These are phyloP conservation scores for Tribonema minus DNA, from an alignment of 108 stramenopile species.

Conservation along the genomic window DNA sequence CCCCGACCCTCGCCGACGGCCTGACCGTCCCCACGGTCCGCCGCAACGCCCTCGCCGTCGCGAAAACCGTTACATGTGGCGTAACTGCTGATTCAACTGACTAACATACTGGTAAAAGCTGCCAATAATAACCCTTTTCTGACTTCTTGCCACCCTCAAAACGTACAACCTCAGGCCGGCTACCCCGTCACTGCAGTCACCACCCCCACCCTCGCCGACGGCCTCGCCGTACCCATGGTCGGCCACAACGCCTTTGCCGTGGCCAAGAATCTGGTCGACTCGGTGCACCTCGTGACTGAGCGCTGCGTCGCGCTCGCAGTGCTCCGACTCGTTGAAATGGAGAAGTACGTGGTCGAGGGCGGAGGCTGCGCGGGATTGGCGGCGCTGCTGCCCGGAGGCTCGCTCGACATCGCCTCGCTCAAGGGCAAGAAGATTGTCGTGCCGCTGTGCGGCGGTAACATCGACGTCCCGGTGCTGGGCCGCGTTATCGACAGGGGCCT, in stretches of 20 bases:
- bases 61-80: too few relatives aligned
- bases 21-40: conserved; percentile 83
- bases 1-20: conserved; percentile 83
- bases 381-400: conserved; percentile 78
- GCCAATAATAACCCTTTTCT: too few relatives aligned
- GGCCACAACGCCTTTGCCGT: conserved; percentile 79
- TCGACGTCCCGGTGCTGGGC: conserved; percentile 81
- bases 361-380: conserved; percentile 79
- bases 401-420: conserved; percentile 70
- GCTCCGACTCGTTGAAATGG: conserved; percentile 84
- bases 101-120: too few relatives aligned
- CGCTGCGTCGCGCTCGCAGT: conserved; percentile 82
- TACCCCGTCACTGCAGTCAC: conserved; percentile 10
- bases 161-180: too few relatives aligned
- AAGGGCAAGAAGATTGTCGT: conserved; percentile 89
- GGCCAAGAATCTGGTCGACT: conserved; percentile 79
- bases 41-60: too few relatives aligned
- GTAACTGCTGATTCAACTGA: too few relatives aligned
- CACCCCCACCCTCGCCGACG: conserved; percentile 82
- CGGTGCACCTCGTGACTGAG: conserved; percentile 67
- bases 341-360: conserved; percentile 86
- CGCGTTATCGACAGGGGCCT: conserved; percentile 87
- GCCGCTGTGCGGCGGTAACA: conserved; percentile 93
- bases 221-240: conserved; percentile 79
- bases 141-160: neutral